These are phyloP conservation scores for Allium cepa DNA, from an alignment of 106 monocot species.

Conservation along the genomic window DNA sequence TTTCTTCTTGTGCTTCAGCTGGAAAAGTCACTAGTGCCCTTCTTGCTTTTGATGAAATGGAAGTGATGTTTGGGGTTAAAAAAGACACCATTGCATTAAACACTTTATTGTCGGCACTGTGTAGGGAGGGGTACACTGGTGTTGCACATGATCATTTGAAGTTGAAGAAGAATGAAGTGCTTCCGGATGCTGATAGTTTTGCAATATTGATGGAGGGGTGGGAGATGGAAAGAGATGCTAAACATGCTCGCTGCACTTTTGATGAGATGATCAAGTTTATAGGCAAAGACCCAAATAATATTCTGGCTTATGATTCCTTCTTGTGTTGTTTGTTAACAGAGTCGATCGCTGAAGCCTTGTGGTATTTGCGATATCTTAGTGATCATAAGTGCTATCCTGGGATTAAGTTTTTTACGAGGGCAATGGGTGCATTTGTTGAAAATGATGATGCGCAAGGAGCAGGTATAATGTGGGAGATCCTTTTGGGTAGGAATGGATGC, in stretches of 20 bases:
- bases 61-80: conserved; percentile 21
- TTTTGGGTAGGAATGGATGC: conserved; percentile 26
- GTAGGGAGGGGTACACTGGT: conserved; percentile 32
- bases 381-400: conserved; percentile 46
- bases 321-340: conserved; percentile 27
- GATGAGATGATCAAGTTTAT: conserved; percentile 46
- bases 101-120: conserved; percentile 58
- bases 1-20: conserved; percentile 44
- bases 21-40: conserved; percentile 29
- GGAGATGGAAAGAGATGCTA: conserved; percentile 45
- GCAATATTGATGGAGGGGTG: conserved; percentile 83
- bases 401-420: conserved; percentile 42
- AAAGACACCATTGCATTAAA: conserved; percentile 51
- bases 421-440: conserved; percentile 21
- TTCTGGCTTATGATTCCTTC: conserved; percentile 69
- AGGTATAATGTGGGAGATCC: conserved; percentile 29
- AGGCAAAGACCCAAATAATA: conserved; percentile 47
- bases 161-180: background rate
- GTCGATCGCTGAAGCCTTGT: conserved; percentile 16
- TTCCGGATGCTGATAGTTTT: conserved; percentile 55
- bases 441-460: conserved; percentile 20
- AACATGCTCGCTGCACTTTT: conserved; percentile 28
- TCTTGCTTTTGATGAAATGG: conserved; percentile 36
- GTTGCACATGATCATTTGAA: conserved; percentile 21
- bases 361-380: conserved; percentile 20